Percentiles rank a stretch among this genome's conserved stretches.
Conservation (phyloP, 2,329 filamentous ascomycete species). For the Pyrenophora teres region DNA sequence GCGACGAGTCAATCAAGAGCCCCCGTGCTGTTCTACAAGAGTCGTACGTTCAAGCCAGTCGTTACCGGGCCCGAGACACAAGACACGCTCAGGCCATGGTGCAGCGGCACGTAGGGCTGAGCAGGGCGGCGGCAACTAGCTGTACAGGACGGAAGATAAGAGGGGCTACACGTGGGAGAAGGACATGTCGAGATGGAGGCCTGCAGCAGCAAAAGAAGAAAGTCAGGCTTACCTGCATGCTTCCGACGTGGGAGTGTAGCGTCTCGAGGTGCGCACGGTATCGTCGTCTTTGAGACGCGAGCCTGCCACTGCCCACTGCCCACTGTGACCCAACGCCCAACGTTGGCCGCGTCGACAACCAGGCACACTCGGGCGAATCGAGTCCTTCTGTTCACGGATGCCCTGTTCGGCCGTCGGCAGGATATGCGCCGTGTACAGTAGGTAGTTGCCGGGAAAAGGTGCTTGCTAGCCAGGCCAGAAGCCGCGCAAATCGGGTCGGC, state of each 20-base stretch:
- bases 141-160: slow-evolving; percentile 10
- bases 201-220: slow-evolving; percentile 12
- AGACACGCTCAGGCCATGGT: slow-evolving; percentile 37
- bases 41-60: slow-evolving; percentile 36
- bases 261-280: slow-evolving; percentile 37
- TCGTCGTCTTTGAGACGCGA: slow-evolving; percentile 29
- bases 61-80: slow-evolving; percentile 20
- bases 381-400: not conserved
- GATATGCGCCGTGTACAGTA: not conserved
- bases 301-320: slow-evolving; percentile 12
- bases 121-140: slow-evolving; percentile 7
- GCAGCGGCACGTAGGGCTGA: slow-evolving; percentile 32
- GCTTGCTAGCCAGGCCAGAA: not conserved
- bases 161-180: slow-evolving; percentile 14
- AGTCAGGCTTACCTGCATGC: slow-evolving; percentile 43
- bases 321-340: slow-evolving; percentile 8
- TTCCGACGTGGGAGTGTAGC: slow-evolving; percentile 29
- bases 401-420: not conserved
- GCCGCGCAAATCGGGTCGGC: slow-evolving; percentile 15
- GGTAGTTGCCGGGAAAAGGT: not conserved
- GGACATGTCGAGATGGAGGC: slow-evolving; percentile 12
- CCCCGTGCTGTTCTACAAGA: slow-evolving; percentile 46
- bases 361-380: no score
- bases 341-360: not conserved
- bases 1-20: slow-evolving; percentile 29